Evolutionary conservation across 495 filamentous ascomycete species (phyloP).

Genomic region (Aspergillus campestris): DNA sequence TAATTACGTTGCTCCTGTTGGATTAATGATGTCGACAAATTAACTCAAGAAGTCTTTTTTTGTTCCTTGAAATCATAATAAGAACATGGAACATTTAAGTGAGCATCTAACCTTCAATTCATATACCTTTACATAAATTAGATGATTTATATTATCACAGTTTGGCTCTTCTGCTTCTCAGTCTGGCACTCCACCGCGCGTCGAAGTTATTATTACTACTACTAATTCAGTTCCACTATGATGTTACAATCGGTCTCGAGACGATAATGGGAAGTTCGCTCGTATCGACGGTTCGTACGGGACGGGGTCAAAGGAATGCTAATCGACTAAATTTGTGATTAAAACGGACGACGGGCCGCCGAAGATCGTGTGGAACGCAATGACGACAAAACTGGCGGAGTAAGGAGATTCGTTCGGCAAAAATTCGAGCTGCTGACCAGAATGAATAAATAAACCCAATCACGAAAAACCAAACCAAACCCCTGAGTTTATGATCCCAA

Average conservation of each 20-base stretch:
- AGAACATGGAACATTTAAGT: no score
- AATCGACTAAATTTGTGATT: constrained; percentile 27
- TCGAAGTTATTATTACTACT: constrained; percentile 4
- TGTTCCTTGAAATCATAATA: no score
- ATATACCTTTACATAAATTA: not conserved
- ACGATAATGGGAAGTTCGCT: constrained; percentile 6
- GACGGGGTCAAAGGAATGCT: constrained; percentile 22
- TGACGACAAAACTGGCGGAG: constrained; percentile 30
- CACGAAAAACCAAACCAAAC: constrained; percentile 15
- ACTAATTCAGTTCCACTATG: not conserved
- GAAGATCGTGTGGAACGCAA: constrained; percentile 26
- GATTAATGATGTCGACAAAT: no score
- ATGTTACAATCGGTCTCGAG: constrained; percentile 4
- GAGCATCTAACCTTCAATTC: not conserved
- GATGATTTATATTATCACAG: no score
- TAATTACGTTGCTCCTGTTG: no score
- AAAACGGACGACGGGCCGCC: constrained; percentile 28
- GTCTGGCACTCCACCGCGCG: no score
- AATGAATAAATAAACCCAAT: constrained; percentile 13
- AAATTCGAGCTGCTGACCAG: constrained; percentile 37
- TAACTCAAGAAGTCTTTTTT: no score
- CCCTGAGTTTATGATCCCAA: no score
- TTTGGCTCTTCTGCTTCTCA: no score
- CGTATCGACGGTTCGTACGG: constrained; percentile 20
- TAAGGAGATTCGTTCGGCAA: constrained; percentile 25